Evolutionary conservation across 2,329 filamentous ascomycete species (phyloP).

Genomic region (Biscogniauxia mediterranea): DNA sequence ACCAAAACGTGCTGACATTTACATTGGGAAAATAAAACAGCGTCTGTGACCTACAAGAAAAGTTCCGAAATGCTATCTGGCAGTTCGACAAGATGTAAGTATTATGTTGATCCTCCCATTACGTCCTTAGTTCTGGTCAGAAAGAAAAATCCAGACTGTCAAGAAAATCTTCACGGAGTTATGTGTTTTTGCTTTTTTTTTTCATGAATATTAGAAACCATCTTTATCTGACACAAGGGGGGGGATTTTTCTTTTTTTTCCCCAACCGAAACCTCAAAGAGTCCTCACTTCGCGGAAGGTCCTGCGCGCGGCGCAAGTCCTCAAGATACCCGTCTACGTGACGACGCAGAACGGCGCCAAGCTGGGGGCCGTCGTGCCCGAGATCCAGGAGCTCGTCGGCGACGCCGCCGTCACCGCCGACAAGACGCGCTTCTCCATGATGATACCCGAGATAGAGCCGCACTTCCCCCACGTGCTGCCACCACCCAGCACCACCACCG

Average conservation of each 20-base stretch:
- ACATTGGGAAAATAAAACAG: constrained; percentile 45
- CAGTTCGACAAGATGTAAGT: constrained; percentile 79
- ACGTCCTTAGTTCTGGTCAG: not conserved
- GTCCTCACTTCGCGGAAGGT: constrained; percentile 68
- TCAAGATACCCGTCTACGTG: constrained; percentile 75
- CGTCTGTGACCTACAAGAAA: constrained; percentile 93
- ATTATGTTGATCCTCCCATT: constrained; percentile 1
- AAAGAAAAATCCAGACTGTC: no score
- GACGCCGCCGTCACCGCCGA: constrained; percentile 62
- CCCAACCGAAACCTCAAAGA: constrained; percentile 40
- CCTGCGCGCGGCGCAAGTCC: constrained; percentile 60
- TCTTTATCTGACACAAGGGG: not conserved
- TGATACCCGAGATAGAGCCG: constrained; percentile 63
- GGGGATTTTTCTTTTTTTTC: no score
- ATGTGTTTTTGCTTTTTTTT: no score
- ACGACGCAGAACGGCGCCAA: constrained; percentile 82
- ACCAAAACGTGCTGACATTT: not conserved
- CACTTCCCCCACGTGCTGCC: constrained; percentile 24
- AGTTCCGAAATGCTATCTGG: constrained; percentile 79
- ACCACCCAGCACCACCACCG: constrained; percentile 24
- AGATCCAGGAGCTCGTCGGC: constrained; percentile 59
- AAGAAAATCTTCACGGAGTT: no score
- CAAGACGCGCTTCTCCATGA: constrained; percentile 92
- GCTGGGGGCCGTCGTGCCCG: constrained; percentile 75
- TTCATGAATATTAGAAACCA: no score